A percentile compares a stretch with the other conserved stretches of the same genome.
Conservation (phyloP, 2,329 filamentous ascomycete genomes). For the Phyllosticta citriasiana region DNA sequence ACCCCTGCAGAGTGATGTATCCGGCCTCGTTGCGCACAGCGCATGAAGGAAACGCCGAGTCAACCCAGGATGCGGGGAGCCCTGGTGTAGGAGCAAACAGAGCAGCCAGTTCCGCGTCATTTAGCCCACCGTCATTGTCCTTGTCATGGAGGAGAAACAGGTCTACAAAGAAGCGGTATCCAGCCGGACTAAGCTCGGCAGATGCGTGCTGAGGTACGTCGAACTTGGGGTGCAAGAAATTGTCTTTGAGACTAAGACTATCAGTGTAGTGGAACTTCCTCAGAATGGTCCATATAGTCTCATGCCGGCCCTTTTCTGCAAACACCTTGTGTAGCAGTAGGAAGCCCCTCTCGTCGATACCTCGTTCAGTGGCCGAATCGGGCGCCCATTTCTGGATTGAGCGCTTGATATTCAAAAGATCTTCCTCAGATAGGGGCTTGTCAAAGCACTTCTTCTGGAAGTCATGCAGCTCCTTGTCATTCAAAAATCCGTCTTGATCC, state of each 20-base stretch:
- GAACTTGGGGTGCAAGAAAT: constrained; percentile 84
- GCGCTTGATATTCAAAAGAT: constrained; percentile 83
- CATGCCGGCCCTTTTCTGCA: constrained; percentile 92
- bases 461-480: constrained; percentile 78
- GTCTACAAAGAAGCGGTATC: constrained; percentile 96
- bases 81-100: constrained; percentile 91
- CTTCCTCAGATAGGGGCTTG: constrained; percentile 68
- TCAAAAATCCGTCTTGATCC: constrained; percentile 88
- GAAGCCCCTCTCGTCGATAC: constrained; percentile 76
- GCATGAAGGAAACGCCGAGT: constrained; percentile 82
- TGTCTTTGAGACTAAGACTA: constrained; percentile 82
- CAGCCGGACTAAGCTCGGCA: constrained; percentile 84
- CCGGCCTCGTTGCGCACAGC: constrained; percentile 93
- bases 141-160: constrained; percentile 92
- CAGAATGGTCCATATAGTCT: constrained; percentile 96
- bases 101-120: constrained; percentile 71
- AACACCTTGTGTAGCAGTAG: constrained; percentile 90
- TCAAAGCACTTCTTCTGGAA: constrained; percentile 91
- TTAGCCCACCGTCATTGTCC: constrained; percentile 92
- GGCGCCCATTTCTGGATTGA: constrained; percentile 65
- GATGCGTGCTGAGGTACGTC: constrained; percentile 89
- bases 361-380: constrained; percentile 52
- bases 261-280: constrained; percentile 94
- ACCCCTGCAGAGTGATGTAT: constrained; percentile 90
- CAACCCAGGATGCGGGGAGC: constrained; percentile 74